Evolutionary conservation across 192 early-diverging fungal genomes (phyloP), one percentile per base, ranked within the genome.

Genomic region (Linnemannia hyalina): DNA sequence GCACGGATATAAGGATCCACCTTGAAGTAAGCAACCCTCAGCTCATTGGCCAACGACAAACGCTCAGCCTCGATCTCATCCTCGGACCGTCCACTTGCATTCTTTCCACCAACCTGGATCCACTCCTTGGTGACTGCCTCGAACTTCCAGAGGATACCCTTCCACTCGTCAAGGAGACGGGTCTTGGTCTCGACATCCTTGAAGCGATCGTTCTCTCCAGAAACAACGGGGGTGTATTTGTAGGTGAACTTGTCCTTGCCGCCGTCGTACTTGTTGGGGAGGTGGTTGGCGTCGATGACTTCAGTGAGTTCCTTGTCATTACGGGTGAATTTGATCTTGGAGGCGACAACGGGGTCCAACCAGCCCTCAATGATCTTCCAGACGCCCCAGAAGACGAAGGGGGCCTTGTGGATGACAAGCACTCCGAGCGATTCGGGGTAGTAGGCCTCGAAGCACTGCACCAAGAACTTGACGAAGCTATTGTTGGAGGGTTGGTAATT

Each of bases 331-430:
- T 88, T 78, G 73, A 98, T 91, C 84, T 98, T 98, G 60, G 91
- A 88, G n/a, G 92, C 96, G 1, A 98, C 97, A 16, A 97, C 95
- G 38, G 97, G 96, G 81, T 97, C 97, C 22, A 98, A 87, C 88
- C 95, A 89, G 49, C 95, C 94, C 70, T 91, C 82, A 74, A 97
- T 94, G 40, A 97, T 80, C 71, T 90, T 91, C 97, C 97, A 98
- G 52, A 96, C 89, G 41, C 91, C 93, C 60, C 91, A 88, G 87
- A 98, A 98, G 38, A 97, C 89, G 95, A 96, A 96, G 55, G 97
- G 96, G 0, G 97, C 95, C 78, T 94, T 92, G 88, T 97, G 95
- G 52, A 97, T 93, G 4, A 97, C 87, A 35, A 92, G 88, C 10
- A 89, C 76, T 42, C 97, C 97, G 10, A 98, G 90, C 18, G 92